Evolutionary conservation across 2,329 filamentous ascomycete species (phyloP), one percentile per base, ranked within the genome.

Genomic region (Amauroascus verrucosus): DNA sequence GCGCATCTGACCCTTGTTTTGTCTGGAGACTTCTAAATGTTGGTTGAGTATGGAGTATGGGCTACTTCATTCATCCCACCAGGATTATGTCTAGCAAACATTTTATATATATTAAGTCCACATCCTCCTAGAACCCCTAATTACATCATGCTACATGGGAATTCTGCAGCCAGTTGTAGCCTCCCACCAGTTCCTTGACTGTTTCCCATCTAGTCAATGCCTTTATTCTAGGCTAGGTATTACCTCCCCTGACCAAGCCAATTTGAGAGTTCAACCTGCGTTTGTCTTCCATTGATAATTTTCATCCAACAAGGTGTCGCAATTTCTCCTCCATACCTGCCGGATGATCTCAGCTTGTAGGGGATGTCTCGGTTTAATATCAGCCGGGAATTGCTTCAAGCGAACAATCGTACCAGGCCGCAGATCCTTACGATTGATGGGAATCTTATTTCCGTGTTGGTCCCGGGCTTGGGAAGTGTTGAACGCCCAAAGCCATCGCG

Each of bases 401-500:
- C 37, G 37, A 33, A 20, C 18, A 14, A 51, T 44, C 4, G 20
- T 16, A 2, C 48, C 48, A 6, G 48, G 48, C 8, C 48, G 41
- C 16, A 51, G 9, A 33, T 43, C 38, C 6, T 44, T 33, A 16
- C n/a, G n/a, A 24, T 51, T 33, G 24, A 51, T 44, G 4, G 48
- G 38, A n/a, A 51, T 51, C 14, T 43, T 24, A 14, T 51, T 51
- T 14, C 48, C 48, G 5, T 33, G 2, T 44, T 43, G 3, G 13
- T 51, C 48, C 30, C 13, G 30, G 1, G 16, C 38, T 7, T 46
- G 32, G 11, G 51, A 30, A 33, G 61, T 58, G 9, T 60, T 46
- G 32, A 67, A 68, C 1, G 61, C 78, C 79, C 79, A 83, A 0
- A 83, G 61, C 0, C 77, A 64, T 1, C 74, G 70, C 0, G 75